Evolutionary conservation across 2,329 filamentous ascomycete species (phyloP), one percentile per base, ranked within the genome.

Genomic region (Kalmusia sp.): DNA sequence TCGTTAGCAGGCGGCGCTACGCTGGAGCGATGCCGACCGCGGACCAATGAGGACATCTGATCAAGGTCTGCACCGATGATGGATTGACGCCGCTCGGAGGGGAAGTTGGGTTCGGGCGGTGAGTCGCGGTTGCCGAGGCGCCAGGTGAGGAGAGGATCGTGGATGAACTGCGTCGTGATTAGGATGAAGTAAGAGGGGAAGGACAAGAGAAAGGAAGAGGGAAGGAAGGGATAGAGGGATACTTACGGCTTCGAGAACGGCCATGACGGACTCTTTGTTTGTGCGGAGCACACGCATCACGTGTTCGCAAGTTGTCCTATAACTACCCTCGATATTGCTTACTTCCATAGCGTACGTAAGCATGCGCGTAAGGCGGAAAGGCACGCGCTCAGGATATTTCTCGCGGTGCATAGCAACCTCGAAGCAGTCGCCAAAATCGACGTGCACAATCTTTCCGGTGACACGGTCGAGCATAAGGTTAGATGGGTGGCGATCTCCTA

Each of bases 281-380:
- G 95, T 92, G 51, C 95, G 84, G 61, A 99, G 80, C 12, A 99
- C 93, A 56, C 95, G 87, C 95, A 99, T 99, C 45, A 97, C 93
- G 65, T 96, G 93, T 77, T 99, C 96, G 67, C 93, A 99, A 5
- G 95, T 98, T 52, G 96, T 98, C 55, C 96, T 87, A 82, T 96
- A 99, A 76, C 92, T 96, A 65, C 95, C 95, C 76, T 99, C 95
- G 62, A 99, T 99, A 71, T 99, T 99, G 83, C 93, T 97, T 51
- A 99, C 95, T 78, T 99, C 95, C 95, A 99, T 99, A 19, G 96
- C 96, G 72, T 97, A 99, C 0, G 96, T 99, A 77, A 99, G 86
- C 95, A 99, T 99, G 63, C 95, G 87, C 2, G 95, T 99, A 41
- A 99, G 82, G 52, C 96, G 89, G 90, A 99, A 99, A 0, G 95